Conservation (phyloP, 2,329 filamentous ascomycete genomes). For the Fusarium pseudograminearum region DNA sequence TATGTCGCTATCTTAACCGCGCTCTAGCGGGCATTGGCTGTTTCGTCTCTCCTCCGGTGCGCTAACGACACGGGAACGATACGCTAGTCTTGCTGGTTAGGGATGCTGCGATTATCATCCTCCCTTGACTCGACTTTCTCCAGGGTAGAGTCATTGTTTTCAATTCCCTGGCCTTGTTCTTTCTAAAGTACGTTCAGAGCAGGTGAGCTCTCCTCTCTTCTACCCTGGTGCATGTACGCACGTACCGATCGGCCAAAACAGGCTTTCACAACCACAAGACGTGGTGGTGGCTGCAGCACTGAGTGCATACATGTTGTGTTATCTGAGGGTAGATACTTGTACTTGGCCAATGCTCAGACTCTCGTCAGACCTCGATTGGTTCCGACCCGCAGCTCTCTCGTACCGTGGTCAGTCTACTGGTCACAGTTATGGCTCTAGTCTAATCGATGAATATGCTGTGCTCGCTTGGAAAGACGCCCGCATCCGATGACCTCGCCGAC, state of each 20-base stretch:
- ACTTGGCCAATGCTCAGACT: conserved; percentile 29
- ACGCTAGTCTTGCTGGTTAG: conserved; percentile 26
- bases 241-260: conserved; percentile 29
- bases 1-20: conserved; percentile 27
- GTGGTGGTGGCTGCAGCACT: conserved; percentile 37
- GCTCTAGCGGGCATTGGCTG: conserved; percentile 25
- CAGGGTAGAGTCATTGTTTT: conserved; percentile 19
- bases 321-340: conserved; percentile 18
- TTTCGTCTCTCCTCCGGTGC: conserved; percentile 21
- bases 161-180: conserved; percentile 9
- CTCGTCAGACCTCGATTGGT: conserved; percentile 35
- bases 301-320: conserved; percentile 37
- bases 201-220: not conserved
- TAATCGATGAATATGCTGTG: conserved; percentile 38
- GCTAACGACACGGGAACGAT: conserved; percentile 36
- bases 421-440: conserved; percentile 2
- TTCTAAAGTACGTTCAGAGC: not conserved
- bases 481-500: conserved; percentile 18
- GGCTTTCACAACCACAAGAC: conserved; percentile 39
- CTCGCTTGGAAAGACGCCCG: conserved; percentile 15
- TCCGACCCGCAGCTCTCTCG: conserved; percentile 28
- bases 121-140: conserved; percentile 11
- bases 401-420: conserved; percentile 19
- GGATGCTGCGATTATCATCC: conserved; percentile 5
- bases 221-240: not conserved